A percentile compares a stretch with the other conserved stretches of the same genome.
Conservation (phyloP, 129 eudicot genomes). For the Flaveria brownii region DNA sequence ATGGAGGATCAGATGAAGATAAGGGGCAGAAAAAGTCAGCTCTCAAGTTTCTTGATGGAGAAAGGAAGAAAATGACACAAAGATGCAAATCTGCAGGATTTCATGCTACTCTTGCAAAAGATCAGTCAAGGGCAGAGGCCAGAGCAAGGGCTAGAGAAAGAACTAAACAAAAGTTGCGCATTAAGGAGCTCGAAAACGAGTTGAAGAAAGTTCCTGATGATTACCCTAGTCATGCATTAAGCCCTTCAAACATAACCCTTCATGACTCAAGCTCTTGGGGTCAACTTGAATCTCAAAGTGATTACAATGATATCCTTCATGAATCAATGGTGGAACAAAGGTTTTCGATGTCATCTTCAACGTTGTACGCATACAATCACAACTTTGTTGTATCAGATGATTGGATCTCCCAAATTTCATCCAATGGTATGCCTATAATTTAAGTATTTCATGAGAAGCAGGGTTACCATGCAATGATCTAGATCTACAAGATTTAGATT, state of each 20-base stretch:
- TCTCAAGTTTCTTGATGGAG: slow-evolving; percentile 12
- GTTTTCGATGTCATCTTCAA: slow-evolving; percentile 9
- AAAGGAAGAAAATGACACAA: slow-evolving; percentile 18
- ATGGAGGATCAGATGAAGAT: slow-evolving; percentile 13
- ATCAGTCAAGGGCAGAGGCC: slow-evolving; percentile 65
- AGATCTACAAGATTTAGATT: slow-evolving; percentile 18
- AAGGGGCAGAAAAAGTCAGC: slow-evolving; percentile 18
- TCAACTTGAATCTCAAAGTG: slow-evolving; percentile 24
- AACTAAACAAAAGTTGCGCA: slow-evolving; percentile 46
- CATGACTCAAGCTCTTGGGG: slow-evolving; percentile 23
- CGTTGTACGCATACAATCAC: slow-evolving; percentile 24
- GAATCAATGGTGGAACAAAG: slow-evolving; percentile 6
- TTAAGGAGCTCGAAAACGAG: slow-evolving; percentile 25
- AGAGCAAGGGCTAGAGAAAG: slow-evolving; percentile 82
- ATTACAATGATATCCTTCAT: background rate
- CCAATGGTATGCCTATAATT: slow-evolving; percentile 19
- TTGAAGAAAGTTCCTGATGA: slow-evolving; percentile 29
- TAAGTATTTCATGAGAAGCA: slow-evolving; percentile 7
- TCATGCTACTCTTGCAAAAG: slow-evolving; percentile 30
- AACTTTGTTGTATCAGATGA: slow-evolving; percentile 12
- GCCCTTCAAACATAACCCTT: slow-evolving; percentile 8
- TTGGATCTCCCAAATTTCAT: slow-evolving; percentile 24
- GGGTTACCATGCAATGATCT: slow-evolving; percentile 6
- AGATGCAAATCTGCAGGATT: slow-evolving; percentile 12
- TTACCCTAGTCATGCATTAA: slow-evolving; percentile 5